phyloP scores from a whole-genome alignment of 2,329 filamentous ascomycete genomes.

The Fusarium sp. region DNA sequence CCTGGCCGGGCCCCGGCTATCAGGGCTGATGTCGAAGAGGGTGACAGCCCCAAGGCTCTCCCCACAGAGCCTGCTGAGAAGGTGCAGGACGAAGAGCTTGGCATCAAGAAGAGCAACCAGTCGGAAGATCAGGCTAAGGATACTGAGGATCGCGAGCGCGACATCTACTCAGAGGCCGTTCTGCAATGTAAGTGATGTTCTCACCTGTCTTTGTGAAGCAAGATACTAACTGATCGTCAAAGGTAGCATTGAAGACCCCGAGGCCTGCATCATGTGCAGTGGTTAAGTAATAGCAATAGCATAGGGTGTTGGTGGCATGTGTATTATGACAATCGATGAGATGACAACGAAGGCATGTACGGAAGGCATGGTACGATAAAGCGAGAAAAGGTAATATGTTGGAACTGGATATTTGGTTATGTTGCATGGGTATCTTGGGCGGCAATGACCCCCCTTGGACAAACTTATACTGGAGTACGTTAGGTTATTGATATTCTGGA shows the following conservation, averaged over 20 bases:
- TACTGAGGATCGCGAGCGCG: conserved; percentile 80
- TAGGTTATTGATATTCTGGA: conserved; percentile 20
- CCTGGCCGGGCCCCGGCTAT: conserved; percentile 74
- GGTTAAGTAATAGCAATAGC: conserved; percentile 65
- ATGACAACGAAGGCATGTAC: conserved; percentile 46
- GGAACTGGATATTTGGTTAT: conserved; percentile 32
- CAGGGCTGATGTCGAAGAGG: conserved; percentile 81
- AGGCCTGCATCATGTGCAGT: conserved; percentile 96
- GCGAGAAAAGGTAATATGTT: conserved; percentile 40
- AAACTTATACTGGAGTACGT: conserved; percentile 39
- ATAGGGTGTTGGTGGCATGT: conserved; percentile 21
- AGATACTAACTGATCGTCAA: conserved; percentile 49
- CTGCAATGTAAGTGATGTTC: conserved; percentile 76
- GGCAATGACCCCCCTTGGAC: conserved; percentile 26
- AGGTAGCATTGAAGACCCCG: conserved; percentile 97
- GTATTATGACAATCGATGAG: conserved; percentile 49
- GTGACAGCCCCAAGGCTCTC: conserved; percentile 81
- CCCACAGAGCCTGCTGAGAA: conserved; percentile 75
- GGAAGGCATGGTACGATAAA: conserved; percentile 37
- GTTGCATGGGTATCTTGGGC: conserved; percentile 26
- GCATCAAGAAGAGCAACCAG: conserved; percentile 64
- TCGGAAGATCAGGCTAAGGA: conserved; percentile 79
- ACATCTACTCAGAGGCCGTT: conserved; percentile 95
- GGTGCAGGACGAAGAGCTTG: conserved; percentile 72
- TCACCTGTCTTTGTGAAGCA: not conserved